phyloP scores from a whole-genome alignment of 2,329 filamentous ascomycete species.

The Diaporthe sp. region DNA sequence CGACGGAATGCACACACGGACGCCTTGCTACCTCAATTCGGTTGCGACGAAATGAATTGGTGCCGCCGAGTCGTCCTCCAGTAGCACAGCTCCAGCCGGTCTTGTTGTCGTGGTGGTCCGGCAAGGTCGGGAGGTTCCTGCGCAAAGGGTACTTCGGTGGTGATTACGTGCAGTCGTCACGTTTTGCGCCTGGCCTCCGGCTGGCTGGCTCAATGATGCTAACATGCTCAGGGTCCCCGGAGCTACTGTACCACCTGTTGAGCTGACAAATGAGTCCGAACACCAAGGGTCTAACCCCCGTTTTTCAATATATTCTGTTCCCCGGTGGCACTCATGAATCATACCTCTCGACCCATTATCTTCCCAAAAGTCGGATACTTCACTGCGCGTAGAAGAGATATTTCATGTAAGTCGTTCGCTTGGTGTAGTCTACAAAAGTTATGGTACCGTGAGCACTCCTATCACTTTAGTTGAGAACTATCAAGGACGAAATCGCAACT shows the following conservation, averaged over 20 bases:
- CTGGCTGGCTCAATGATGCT: slow-evolving; percentile 30
- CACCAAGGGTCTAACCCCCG: neutral
- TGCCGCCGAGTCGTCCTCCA: slow-evolving; percentile 4
- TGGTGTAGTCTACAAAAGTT: neutral
- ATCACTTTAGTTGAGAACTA: neutral
- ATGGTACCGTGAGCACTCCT: neutral
- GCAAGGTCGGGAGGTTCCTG: slow-evolving; percentile 7
- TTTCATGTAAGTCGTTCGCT: neutral
- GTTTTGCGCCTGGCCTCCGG: slow-evolving; percentile 16
- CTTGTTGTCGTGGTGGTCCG: slow-evolving; percentile 25
- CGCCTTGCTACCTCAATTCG: neutral
- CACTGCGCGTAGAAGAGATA: neutral
- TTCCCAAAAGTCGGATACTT: neutral
- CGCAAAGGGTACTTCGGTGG: neutral
- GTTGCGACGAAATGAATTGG: neutral
- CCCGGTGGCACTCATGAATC: neutral
- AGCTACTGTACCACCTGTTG: neutral
- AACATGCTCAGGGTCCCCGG: slow-evolving; percentile 17
- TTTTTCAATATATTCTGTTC: neutral
- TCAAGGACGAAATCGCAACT: neutral
- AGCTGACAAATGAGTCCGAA: neutral
- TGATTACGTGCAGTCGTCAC: slow-evolving; percentile 24
- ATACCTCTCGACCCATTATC: neutral
- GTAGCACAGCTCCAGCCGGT: slow-evolving; percentile 20
- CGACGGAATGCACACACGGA: neutral